Percentiles rank a stretch among this genome's conserved stretches.
phyloP scores from a whole-genome alignment of 139 green algal genomes.

The Closterium sp. region DNA sequence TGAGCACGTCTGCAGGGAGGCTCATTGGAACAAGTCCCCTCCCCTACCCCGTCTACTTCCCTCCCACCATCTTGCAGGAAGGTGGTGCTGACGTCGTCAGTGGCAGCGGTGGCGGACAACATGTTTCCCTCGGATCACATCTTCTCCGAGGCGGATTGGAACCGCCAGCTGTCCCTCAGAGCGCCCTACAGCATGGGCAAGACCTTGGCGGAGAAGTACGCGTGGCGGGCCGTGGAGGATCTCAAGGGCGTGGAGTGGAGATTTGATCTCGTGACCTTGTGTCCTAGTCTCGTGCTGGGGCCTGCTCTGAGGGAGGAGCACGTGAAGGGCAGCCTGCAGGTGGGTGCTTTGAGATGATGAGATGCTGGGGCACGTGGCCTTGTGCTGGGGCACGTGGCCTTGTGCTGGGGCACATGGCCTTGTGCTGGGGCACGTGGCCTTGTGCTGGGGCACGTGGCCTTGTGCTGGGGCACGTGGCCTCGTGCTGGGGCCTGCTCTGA shows the following conservation, averaged over 20 bases:
- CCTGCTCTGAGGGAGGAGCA: conserved; percentile 41
- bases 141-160: conserved; percentile 72
- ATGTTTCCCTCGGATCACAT: background rate
- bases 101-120: background rate
- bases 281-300: conserved; percentile 73
- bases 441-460: no score
- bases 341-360: background rate
- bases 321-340: conserved; percentile 24
- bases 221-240: conserved; percentile 58
- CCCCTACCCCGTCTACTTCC: background rate
- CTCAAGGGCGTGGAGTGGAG: background rate
- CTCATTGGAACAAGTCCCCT: conserved; percentile 72
- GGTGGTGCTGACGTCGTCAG: background rate
- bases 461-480: conserved; percentile 74
- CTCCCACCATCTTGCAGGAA: background rate
- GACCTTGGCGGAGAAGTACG: conserved; percentile 65
- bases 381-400: no score
- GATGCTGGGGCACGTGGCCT: no score
- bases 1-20: conserved; percentile 48
- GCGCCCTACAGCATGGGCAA: conserved; percentile 73
- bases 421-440: background rate
- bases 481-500: conserved; percentile 65
- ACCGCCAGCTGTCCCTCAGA: conserved; percentile 59
- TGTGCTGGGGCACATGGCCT: background rate
- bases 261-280: conserved; percentile 68